These are phyloP conservation scores for Vickermania spadyakhi DNA, from an alignment of 208 protist species.

Conservation along the genomic window DNA sequence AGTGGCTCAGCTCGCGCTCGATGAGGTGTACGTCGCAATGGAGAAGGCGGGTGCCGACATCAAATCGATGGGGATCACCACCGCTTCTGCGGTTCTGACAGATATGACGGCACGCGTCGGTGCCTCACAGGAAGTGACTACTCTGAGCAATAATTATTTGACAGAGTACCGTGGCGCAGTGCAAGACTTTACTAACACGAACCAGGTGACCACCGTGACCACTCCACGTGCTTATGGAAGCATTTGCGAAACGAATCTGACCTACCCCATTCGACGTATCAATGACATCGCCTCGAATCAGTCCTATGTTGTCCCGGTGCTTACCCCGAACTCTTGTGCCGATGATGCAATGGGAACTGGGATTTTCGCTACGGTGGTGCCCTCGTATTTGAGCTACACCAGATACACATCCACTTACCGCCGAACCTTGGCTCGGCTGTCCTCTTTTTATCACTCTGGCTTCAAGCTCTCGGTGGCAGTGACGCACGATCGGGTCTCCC, in stretches of 20 bases:
- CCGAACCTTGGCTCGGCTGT: not conserved
- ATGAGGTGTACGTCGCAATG: not conserved
- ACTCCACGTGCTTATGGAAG: not conserved
- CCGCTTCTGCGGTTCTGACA: not conserved
- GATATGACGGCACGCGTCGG: not conserved
- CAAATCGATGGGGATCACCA: not conserved
- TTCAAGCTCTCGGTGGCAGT: not conserved
- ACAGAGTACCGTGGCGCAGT: not conserved
- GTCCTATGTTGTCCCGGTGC: not conserved
- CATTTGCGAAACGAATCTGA: not conserved
- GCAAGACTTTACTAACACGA: not conserved
- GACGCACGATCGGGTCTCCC: not conserved
- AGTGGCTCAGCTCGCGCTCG: not conserved
- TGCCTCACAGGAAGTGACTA: not conserved
- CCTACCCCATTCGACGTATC: not conserved
- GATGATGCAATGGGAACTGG: not conserved
- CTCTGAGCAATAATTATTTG: not conserved
- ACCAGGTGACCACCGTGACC: not conserved
- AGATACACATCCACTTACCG: not conserved
- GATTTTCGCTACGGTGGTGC: not conserved
- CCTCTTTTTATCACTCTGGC: not conserved
- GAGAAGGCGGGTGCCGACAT: not conserved
- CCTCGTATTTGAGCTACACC: constrained; percentile 1
- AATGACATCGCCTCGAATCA: not conserved
- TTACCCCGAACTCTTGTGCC: not conserved